phyloP scores from a whole-genome alignment of 2,329 filamentous ascomycete species.

The Shiraia sp. region DNA sequence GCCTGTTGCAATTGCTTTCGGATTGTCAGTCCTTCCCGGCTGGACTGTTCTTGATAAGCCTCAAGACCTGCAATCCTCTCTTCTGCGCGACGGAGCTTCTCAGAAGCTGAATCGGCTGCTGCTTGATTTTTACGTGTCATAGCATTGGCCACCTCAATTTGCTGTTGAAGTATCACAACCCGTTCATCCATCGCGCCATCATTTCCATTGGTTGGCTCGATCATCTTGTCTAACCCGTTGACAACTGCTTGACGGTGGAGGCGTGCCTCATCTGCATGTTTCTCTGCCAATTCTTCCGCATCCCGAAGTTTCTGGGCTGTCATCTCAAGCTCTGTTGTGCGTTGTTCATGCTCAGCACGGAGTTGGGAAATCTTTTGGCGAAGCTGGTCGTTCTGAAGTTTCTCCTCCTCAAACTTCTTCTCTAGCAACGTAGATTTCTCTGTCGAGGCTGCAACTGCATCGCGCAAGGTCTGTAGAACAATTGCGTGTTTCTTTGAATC shows the following conservation, averaged over 20 bases:
- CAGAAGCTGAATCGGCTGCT: slow-evolving; percentile 82
- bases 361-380: slow-evolving; percentile 78
- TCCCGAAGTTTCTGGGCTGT: slow-evolving; percentile 76
- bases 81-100: slow-evolving; percentile 89
- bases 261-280: slow-evolving; percentile 82
- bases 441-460: slow-evolving; percentile 76
- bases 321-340: slow-evolving; percentile 75
- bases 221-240: slow-evolving; percentile 76
- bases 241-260: slow-evolving; percentile 84
- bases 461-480: slow-evolving; percentile 74
- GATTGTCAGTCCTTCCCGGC: slow-evolving; percentile 86
- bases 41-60: slow-evolving; percentile 95
- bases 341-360: slow-evolving; percentile 80
- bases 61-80: slow-evolving; percentile 96
- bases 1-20: slow-evolving; percentile 86
- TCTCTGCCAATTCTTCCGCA: slow-evolving; percentile 84
- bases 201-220: slow-evolving; percentile 57
- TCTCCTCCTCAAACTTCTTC: slow-evolving; percentile 81
- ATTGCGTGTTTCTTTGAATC: slow-evolving; percentile 70
- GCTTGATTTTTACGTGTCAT: slow-evolving; percentile 87
- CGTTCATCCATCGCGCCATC: slow-evolving; percentile 63
- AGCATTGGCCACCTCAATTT: slow-evolving; percentile 75
- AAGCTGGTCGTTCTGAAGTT: slow-evolving; percentile 70
- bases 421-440: slow-evolving; percentile 79
- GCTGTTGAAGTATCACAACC: slow-evolving; percentile 73